Conservation (phyloP, 2,329 filamentous ascomycete genomes). For the Apiospora marii region DNA sequence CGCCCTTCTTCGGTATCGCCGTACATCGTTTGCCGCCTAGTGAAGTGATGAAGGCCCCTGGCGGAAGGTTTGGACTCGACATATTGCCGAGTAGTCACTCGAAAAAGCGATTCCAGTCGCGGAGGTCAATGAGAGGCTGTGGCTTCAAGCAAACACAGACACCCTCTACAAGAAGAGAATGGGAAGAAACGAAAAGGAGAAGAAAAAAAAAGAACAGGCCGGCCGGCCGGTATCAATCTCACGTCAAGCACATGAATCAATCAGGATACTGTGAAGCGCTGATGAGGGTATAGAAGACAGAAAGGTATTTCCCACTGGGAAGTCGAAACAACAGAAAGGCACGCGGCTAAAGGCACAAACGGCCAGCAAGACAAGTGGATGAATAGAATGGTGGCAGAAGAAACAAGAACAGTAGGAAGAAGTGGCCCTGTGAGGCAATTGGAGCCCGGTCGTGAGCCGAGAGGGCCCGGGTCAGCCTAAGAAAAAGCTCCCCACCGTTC, state of each 20-base stretch:
- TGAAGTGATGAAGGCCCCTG: slow-evolving; percentile 57
- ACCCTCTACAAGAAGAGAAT: slow-evolving; percentile 39
- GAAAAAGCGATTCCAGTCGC: slow-evolving; percentile 55
- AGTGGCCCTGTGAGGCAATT: slow-evolving; percentile 21
- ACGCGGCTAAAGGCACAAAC: slow-evolving; percentile 24
- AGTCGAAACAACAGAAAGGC: slow-evolving; percentile 25
- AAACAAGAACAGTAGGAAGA: slow-evolving; percentile 24
- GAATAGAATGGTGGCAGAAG: slow-evolving; percentile 15
- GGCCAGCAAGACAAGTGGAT: slow-evolving; percentile 23
- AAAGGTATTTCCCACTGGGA: slow-evolving; percentile 25
- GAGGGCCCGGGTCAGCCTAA: neutral
- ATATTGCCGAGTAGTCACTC: slow-evolving; percentile 44
- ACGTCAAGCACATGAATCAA: slow-evolving; percentile 44
- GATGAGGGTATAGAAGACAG: slow-evolving; percentile 31
- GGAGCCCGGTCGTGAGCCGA: slow-evolving; percentile 17
- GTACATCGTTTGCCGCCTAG: slow-evolving; percentile 62
- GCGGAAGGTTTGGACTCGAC: slow-evolving; percentile 52
- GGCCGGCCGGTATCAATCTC: slow-evolving; percentile 47
- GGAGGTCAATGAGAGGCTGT: slow-evolving; percentile 35
- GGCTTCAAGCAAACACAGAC: slow-evolving; percentile 37
- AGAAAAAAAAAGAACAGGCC: slow-evolving; percentile 44
- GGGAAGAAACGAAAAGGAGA: slow-evolving; percentile 37
- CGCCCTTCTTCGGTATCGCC: slow-evolving; percentile 52
- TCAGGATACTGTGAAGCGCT: slow-evolving; percentile 39
- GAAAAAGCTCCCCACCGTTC: slow-evolving; percentile 11